Evolutionary conservation across 2,329 filamentous ascomycete genomes (phyloP).

Genomic region (Trichoderma endophyticum): DNA sequence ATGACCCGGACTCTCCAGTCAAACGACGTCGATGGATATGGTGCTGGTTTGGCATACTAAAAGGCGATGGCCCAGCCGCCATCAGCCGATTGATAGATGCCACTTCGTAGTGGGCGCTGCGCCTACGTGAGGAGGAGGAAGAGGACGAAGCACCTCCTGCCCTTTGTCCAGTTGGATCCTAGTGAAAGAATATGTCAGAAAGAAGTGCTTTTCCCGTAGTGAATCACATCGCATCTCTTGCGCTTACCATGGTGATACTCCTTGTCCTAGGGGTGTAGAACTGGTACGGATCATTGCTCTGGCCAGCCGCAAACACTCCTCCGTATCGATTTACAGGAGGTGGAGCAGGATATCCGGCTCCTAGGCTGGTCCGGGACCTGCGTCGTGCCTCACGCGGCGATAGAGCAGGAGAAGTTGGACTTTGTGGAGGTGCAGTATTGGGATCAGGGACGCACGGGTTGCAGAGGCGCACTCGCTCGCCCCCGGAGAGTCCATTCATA

Average conservation of each 20-base stretch:
- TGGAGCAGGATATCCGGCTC: constrained; percentile 30
- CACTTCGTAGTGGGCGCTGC: constrained; percentile 30
- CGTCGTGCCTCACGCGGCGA: constrained; percentile 40
- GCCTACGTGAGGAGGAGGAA: constrained; percentile 28
- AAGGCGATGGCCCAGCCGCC: constrained; percentile 34
- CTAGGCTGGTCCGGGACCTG: constrained; percentile 45
- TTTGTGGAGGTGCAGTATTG: constrained; percentile 54
- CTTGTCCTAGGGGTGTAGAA: constrained; percentile 35
- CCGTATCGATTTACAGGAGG: constrained; percentile 33
- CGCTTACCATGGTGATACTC: constrained; percentile 50
- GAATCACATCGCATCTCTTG: neutral
- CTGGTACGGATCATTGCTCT: constrained; percentile 36
- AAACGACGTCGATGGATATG: constrained; percentile 32
- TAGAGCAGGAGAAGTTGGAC: constrained; percentile 34
- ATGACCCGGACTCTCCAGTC: constrained; percentile 32
- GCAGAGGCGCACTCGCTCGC: constrained; percentile 57
- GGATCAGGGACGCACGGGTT: constrained; percentile 62
- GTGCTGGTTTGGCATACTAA: constrained; percentile 30
- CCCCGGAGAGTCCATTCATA: constrained; percentile 48
- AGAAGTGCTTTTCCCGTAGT: neutral
- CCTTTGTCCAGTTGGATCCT: constrained; percentile 25
- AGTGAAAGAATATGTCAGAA: constrained; percentile 5
- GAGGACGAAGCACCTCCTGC: constrained; percentile 26
- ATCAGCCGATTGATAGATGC: constrained; percentile 40
- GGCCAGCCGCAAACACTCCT: constrained; percentile 35